Evolutionary conservation across 306 rosid genomes (phyloP), one percentile per base, ranked within the genome.

Genomic region (Prunus mume): DNA sequence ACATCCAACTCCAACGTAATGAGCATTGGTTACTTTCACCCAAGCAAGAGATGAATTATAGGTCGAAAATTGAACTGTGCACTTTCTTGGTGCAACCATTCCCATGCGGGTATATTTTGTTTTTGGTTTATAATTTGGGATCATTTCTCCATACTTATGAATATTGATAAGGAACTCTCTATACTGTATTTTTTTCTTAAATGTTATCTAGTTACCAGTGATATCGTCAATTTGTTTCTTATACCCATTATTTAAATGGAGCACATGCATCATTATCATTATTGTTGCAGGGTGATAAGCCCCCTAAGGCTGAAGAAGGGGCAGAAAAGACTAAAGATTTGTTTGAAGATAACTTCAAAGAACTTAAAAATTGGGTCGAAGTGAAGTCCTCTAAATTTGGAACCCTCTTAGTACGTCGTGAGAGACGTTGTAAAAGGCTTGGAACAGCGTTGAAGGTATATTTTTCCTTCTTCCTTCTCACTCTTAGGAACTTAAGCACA

Each of bases 361-460:
- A 95, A 76, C 80, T 95, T 80, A 87, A 82, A 87, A 95, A 88
- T 84, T 95, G 98, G 98, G 97, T 90, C 55, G 88, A 92, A 47
- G 85, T 88, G 72, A 95, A 90, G 82, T 80, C 97, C 69, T 47
- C 93, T 47, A 95, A 88, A 73, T 92, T 86, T 72, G 96, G 97
- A 81, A 85, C 88, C 69, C 95, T 95, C 72, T 76, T 86, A 6
- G 96, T 92, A 22, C 74, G 82, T 45, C 92, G 86, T 1, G 98
- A 95, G 83, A 90, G 86, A 87, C 95, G 96, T 9, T 17, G 78
- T 52, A 81, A 87, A 76, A 89, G 97, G 87, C 93, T 89, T 79
- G 97, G 98, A 66, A 83, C 92, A 52, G 98, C 97, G 7, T 76
- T 95, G 75, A 90, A 95, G 97, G 98, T 94, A 84, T 47, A 52